These are phyloP conservation scores for Beauveria medogensis DNA, from an alignment of 2,329 filamentous ascomycete genomes.

Conservation along the genomic window DNA sequence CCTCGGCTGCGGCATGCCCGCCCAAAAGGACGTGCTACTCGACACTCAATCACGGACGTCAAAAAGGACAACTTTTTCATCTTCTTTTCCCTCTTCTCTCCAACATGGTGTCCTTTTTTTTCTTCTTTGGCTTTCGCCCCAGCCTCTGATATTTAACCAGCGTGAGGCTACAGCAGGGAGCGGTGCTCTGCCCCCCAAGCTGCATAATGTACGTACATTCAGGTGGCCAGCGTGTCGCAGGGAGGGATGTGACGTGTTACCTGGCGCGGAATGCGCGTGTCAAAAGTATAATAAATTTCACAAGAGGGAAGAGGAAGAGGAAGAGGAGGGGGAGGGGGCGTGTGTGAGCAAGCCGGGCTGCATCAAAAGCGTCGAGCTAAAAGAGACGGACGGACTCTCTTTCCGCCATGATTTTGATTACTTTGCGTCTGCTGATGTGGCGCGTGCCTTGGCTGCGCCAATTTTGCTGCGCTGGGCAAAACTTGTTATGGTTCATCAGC, in stretches of 20 bases:
- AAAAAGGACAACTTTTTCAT: not conserved
- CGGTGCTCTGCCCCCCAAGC: too few relatives aligned
- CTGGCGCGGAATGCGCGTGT: not conserved
- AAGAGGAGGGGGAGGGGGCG: too few relatives aligned
- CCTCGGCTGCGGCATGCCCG: not conserved
- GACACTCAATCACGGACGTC: not conserved
- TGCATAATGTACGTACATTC: too few relatives aligned
- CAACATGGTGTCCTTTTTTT: not conserved
- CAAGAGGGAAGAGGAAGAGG: not conserved
- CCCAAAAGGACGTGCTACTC: not conserved
- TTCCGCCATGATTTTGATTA: too few relatives aligned
- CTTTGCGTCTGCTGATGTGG: too few relatives aligned
- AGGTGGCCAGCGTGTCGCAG: not conserved
- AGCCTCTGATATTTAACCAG: not conserved
- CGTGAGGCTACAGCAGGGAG: too few relatives aligned
- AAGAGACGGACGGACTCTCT: too few relatives aligned
- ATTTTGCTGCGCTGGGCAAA: too few relatives aligned
- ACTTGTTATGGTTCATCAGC: too few relatives aligned
- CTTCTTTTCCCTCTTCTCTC: not conserved
- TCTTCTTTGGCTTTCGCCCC: too few relatives aligned
- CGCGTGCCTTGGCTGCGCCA: too few relatives aligned
- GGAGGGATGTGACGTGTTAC: conserved; percentile 7
- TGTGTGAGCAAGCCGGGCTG: not conserved
- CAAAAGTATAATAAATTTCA: not conserved
- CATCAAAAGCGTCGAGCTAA: not conserved